A percentile compares a stretch with the other conserved stretches of the same genome.
phyloP scores from a whole-genome alignment of 1,284 basidiomycete genomes.

The Agaricales sp. region DNA sequence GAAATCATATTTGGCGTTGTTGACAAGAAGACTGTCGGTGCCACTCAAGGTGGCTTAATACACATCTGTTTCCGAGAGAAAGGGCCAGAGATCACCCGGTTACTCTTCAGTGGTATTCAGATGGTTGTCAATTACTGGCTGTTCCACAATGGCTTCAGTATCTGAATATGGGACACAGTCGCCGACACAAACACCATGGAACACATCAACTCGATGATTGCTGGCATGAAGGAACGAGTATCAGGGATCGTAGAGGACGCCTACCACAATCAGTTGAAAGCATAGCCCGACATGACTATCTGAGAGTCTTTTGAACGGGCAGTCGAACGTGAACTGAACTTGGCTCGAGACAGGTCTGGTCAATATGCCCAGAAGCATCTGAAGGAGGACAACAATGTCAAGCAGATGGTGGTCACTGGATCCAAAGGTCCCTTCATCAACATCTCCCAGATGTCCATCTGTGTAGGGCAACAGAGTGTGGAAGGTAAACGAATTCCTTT shows the following conservation, averaged over 20 bases:
- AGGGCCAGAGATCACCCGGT: constrained; percentile 87
- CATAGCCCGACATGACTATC: constrained; percentile 96
- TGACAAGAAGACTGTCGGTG: constrained; percentile 97
- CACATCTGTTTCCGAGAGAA: constrained; percentile 98
- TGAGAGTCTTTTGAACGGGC: constrained; percentile 96
- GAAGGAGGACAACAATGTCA: constrained; percentile 99
- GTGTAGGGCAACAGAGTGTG: constrained; percentile 97
- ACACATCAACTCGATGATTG: constrained; percentile 79
- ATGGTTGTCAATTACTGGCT: constrained; percentile 98
- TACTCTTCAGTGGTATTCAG: constrained; percentile 91
- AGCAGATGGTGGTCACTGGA: constrained; percentile 99
- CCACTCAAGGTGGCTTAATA: constrained; percentile 88
- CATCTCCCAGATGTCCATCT: constrained; percentile 99
- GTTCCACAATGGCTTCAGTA: constrained; percentile 97
- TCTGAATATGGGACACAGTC: constrained; percentile 98
- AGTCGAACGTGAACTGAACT: constrained; percentile 88
- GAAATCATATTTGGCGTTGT: constrained; percentile 94
- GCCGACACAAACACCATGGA: constrained; percentile 86
- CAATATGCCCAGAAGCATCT: constrained; percentile 91
- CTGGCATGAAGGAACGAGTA: constrained; percentile 68
- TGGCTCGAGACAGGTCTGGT: constrained; percentile 93
- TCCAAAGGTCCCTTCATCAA: constrained; percentile 99
- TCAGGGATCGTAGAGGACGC: background rate
- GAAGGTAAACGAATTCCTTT: constrained; percentile 98
- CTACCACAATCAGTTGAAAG: constrained; percentile 69